These are phyloP conservation scores for Canna indica DNA, from an alignment of 176 grass and related monocot species.

Conservation along the genomic window DNA sequence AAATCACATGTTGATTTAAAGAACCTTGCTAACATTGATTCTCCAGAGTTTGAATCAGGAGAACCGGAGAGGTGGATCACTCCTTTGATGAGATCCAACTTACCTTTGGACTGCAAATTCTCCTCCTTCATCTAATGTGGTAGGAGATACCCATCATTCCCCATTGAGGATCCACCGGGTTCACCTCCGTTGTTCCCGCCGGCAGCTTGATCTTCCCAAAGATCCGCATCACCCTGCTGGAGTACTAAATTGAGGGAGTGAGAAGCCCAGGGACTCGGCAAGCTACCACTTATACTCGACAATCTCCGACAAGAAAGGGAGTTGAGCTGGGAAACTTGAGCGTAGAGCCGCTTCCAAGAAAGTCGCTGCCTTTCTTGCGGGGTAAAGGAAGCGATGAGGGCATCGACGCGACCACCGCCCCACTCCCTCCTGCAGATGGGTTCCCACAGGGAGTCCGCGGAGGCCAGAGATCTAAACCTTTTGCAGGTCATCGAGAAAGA, in stretches of 20 bases:
- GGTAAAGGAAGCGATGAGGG: constrained; percentile 31
- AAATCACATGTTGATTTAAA: constrained; percentile 74
- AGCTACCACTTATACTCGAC: no score
- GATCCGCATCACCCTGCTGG: no score
- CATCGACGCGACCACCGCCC: constrained; percentile 32
- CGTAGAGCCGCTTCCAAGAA: constrained; percentile 58
- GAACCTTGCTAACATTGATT: constrained; percentile 71
- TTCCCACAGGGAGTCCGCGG: constrained; percentile 73
- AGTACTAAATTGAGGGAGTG: constrained; percentile 86
- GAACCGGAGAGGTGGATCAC: no score
- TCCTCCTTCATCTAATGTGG: no score
- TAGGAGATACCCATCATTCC: no score
- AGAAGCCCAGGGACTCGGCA: no score
- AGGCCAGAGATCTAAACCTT: constrained; percentile 42
- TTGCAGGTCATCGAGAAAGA: no score
- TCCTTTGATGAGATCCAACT: no score
- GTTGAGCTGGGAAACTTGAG: constrained; percentile 35
- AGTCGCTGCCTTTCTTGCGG: constrained; percentile 19
- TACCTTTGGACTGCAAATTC: no score
- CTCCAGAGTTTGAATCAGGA: constrained; percentile 56
- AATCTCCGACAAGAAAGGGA: constrained; percentile 45
- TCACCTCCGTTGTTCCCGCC: no score
- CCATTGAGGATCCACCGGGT: no score
- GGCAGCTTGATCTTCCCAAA: no score
- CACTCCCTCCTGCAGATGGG: constrained; percentile 65